These are phyloP conservation scores for Phyllosticta citriasiana DNA, from an alignment of 2,329 filamentous ascomycete genomes.

Conservation along the genomic window DNA sequence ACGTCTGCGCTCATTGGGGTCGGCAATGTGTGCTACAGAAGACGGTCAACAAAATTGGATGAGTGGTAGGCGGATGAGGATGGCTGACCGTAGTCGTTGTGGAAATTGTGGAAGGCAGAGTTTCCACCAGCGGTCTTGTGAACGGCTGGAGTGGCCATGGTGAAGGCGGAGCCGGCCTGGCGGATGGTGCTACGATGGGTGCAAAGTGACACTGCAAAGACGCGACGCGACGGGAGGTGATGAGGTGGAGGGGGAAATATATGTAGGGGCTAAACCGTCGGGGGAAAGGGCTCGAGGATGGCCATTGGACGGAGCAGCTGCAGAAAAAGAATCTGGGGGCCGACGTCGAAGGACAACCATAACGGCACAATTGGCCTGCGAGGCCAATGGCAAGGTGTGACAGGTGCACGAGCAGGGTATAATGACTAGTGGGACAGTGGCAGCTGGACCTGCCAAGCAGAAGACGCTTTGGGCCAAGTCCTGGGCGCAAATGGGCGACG, in stretches of 20 bases:
- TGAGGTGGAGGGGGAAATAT: background rate
- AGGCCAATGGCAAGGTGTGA: background rate
- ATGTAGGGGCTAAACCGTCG: background rate
- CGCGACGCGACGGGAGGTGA: background rate
- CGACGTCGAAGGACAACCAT: background rate
- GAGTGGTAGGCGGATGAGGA: background rate
- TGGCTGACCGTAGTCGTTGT: slow-evolving; percentile 54
- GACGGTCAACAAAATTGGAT: background rate
- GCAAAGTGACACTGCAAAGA: background rate
- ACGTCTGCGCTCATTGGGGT: slow-evolving; percentile 69
- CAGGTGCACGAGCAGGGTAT: slow-evolving; percentile 4
- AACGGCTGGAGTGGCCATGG: slow-evolving; percentile 9
- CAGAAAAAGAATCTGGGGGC: slow-evolving; percentile 4
- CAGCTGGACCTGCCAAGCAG: background rate
- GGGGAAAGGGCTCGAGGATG: background rate
- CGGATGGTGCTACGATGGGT: background rate
- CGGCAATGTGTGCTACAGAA: slow-evolving; percentile 38
- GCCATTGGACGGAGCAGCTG: background rate
- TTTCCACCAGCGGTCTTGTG: slow-evolving; percentile 18
- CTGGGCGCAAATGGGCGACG: background rate
- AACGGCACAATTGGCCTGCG: background rate
- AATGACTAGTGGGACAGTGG: background rate
- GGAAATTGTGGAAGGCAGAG: slow-evolving; percentile 47
- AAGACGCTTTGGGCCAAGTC: background rate
- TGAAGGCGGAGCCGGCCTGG: background rate